These are phyloP conservation scores for Rhodomyrtus psidioides DNA, from an alignment of 441 rosid species.

Conservation along the genomic window DNA sequence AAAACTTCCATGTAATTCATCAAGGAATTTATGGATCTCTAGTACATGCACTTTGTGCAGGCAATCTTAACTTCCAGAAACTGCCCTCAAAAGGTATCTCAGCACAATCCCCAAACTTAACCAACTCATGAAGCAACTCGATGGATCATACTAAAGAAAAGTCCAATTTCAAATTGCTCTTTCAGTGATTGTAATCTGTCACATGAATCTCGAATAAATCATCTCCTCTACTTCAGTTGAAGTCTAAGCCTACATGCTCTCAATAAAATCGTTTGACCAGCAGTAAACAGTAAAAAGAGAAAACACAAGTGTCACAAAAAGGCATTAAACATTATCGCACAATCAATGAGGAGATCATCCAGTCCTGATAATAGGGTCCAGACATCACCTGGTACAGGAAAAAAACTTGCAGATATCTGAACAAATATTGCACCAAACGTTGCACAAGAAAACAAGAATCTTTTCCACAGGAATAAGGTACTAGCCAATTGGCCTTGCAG, in stretches of 20 bases:
- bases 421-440: neutral
- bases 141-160: neutral
- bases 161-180: neutral
- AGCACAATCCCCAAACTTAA: neutral
- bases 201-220: neutral
- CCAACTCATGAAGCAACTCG: neutral
- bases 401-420: neutral
- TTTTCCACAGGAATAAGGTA: neutral
- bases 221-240: neutral
- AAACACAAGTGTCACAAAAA: neutral
- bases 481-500: neutral
- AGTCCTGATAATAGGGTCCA: neutral
- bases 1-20: too few relatives aligned
- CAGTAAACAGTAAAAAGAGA: neutral
- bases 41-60: too few relatives aligned
- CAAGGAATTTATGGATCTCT: too few relatives aligned
- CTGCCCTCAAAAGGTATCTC: neutral
- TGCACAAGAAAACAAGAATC: neutral
- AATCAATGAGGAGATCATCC: neutral
- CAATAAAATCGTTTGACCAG: neutral
- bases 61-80: too few relatives aligned
- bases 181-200: neutral
- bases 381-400: neutral
- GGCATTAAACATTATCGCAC: neutral
- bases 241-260: neutral